These are phyloP conservation scores for Clarireedia sp. DNA, from an alignment of 2,329 filamentous ascomycete species.

Conservation along the genomic window DNA sequence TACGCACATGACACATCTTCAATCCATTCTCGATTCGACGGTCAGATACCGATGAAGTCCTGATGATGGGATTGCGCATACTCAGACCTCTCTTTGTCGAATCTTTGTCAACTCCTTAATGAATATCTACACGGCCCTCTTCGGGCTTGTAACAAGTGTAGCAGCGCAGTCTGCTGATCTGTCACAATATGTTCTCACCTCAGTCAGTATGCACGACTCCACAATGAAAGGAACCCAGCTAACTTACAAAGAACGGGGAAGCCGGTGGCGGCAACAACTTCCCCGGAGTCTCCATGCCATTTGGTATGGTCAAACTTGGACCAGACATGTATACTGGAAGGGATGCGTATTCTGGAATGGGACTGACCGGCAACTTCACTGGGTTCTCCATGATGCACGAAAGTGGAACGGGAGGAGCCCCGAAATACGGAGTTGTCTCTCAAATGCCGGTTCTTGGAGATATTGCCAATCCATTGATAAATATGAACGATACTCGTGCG, in stretches of 20 bases:
- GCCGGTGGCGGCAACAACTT: slow-evolving; percentile 12
- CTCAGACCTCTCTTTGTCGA: neutral
- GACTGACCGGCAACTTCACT: slow-evolving; percentile 42
- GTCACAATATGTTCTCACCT: slow-evolving; percentile 9
- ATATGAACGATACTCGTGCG: slow-evolving; percentile 46
- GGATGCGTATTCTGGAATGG: slow-evolving; percentile 44
- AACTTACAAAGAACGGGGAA: neutral
- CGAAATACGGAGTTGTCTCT: slow-evolving; percentile 58
- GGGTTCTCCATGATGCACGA: slow-evolving; percentile 59
- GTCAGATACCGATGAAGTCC: neutral
- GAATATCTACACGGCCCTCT: neutral
- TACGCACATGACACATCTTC: too few species aligned
- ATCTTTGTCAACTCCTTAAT: neutral
- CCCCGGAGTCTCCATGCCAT: slow-evolving; percentile 13
- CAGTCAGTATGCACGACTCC: neutral
- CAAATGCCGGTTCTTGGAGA: slow-evolving; percentile 47
- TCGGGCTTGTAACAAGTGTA: neutral
- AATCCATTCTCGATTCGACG: too few species aligned
- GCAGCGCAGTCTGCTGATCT: slow-evolving; percentile 1
- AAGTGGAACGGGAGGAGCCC: slow-evolving; percentile 58
- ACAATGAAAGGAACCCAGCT: neutral
- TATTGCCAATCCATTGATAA: slow-evolving; percentile 44
- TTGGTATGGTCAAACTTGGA: slow-evolving; percentile 15
- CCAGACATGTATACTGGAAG: slow-evolving; percentile 34
- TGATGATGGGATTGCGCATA: neutral